phyloP scores from a whole-genome alignment of 768 basidiomycete genomes.

The Wakefieldia striispora region DNA sequence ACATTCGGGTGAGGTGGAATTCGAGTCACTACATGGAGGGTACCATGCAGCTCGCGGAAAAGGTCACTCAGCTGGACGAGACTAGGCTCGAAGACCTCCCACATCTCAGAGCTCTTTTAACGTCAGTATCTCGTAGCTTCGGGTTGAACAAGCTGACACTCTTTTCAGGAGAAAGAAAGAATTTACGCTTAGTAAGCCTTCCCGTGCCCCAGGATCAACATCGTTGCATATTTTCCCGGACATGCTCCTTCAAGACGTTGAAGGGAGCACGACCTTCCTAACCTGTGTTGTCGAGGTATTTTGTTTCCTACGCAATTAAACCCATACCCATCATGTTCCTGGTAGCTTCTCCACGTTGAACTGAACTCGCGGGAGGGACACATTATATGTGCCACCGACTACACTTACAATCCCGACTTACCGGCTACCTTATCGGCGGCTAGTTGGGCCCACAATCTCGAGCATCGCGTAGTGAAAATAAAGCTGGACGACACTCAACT shows the following conservation, averaged over 20 bases:
- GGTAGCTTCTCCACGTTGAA: constrained; percentile 47
- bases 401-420: constrained; percentile 50
- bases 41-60: constrained; percentile 46
- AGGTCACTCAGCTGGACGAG: constrained; percentile 44
- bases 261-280: constrained; percentile 41
- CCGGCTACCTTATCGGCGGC: constrained; percentile 25
- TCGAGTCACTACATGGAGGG: constrained; percentile 46
- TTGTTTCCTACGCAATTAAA: not conserved
- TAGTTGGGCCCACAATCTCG: constrained; percentile 45
- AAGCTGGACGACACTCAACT: constrained; percentile 48
- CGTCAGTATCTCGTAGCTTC: constrained; percentile 36
- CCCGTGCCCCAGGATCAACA: constrained; percentile 21
- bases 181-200: constrained; percentile 26
- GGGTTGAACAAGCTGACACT: constrained; percentile 4
- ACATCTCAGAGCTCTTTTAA: constrained; percentile 48
- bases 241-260: constrained; percentile 47
- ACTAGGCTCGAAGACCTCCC: constrained; percentile 34
- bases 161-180: constrained; percentile 48
- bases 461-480: constrained; percentile 51
- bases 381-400: constrained; percentile 63
- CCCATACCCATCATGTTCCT: not conserved
- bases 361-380: constrained; percentile 32
- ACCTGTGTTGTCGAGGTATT: constrained; percentile 60
- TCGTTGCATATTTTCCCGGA: constrained; percentile 39
- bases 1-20: constrained; percentile 45